Base-by-base conservation (phyloP, 257 asterid genomes). In the Sherardia arvensis region DNA sequence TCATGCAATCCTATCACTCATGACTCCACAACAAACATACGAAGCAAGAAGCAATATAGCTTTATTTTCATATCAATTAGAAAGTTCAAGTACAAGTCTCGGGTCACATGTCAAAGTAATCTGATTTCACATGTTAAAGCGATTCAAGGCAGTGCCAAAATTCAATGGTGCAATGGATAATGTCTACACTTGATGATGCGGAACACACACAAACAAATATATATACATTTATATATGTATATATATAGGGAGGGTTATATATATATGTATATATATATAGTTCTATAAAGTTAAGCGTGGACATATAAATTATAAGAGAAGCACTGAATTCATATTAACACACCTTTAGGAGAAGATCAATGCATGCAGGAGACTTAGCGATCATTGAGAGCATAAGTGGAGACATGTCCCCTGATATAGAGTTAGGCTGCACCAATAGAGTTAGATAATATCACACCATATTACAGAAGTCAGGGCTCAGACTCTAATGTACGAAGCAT, bases 291-390 rank as follows among this genome's bases (percentile, higher is more conserved):
- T 10, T 38, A 36, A 23, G 8, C 28, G 30, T 33, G 40, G 23
- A 47, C 18, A 1, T 28, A 32, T 23, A 32, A 3, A 20, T 33
- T 5, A 57, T 27, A n/a, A 8, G 9, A 57, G 25, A 28, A 38
- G 43, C 43, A 36, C 2, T 0, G 43, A 36, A 36, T 8, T 8
- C 43, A 36, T 36, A 36, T 36, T 36, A 10, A 15, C 14, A 38
- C 0, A 66, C 73, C 73, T 69, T 69, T 20, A 69, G 67, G 8
- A 69, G 57, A 54, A 69, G 67, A 17, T 61, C 73, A 61, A 51
- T 15, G 62, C 73, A 69, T 17, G 33, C 67, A 0, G 26, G 20
- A 17, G 73, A 61, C 28, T 51, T 23, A 36, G 57, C 73, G 3
- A 25, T 20, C 27, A 69, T 69, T 7, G 73, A 69, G 23, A 61